These are phyloP conservation scores for Cutaneotrichosporon sp. DNA, from an alignment of 1,284 basidiomycete species.

Conservation along the genomic window DNA sequence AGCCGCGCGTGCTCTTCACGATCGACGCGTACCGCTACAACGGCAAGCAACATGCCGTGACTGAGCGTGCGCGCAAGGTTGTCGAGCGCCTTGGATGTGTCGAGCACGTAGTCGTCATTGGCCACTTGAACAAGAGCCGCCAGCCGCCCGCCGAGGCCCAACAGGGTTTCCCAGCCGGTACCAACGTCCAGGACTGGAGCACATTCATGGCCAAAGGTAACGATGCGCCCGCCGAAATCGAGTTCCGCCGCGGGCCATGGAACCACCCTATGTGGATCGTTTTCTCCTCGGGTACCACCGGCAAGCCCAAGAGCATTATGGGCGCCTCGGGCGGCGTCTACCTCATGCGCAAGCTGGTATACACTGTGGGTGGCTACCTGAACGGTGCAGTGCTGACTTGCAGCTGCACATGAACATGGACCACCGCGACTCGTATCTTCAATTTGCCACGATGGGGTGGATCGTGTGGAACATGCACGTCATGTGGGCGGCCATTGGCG, in stretches of 20 bases:
- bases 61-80: constrained; percentile 23
- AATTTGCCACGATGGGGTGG: constrained; percentile 39
- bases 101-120: constrained; percentile 31
- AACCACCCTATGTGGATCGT: constrained; percentile 40
- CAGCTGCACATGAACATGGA: constrained; percentile 15
- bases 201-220: constrained; percentile 16
- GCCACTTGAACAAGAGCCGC: constrained; percentile 27
- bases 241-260: constrained; percentile 24
- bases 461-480: constrained; percentile 41
- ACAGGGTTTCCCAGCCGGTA: constrained; percentile 8
- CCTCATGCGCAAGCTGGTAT: constrained; percentile 18
- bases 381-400: no score
- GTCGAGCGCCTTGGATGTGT: constrained; percentile 24
- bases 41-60: constrained; percentile 31
- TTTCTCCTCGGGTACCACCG: constrained; percentile 44
- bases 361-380: not conserved
- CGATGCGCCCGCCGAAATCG: constrained; percentile 22
- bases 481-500: constrained; percentile 26
- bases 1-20: constrained; percentile 43
- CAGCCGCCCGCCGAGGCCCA: constrained; percentile 16
- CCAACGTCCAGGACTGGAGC: constrained; percentile 7
- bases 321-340: constrained; percentile 32
- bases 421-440: constrained; percentile 30
- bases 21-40: constrained; percentile 42
- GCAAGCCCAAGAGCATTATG: constrained; percentile 45